These are phyloP conservation scores for Kodamaea derodonti DNA, from an alignment of 1,139 yeast genomes.

Conservation along the genomic window DNA sequence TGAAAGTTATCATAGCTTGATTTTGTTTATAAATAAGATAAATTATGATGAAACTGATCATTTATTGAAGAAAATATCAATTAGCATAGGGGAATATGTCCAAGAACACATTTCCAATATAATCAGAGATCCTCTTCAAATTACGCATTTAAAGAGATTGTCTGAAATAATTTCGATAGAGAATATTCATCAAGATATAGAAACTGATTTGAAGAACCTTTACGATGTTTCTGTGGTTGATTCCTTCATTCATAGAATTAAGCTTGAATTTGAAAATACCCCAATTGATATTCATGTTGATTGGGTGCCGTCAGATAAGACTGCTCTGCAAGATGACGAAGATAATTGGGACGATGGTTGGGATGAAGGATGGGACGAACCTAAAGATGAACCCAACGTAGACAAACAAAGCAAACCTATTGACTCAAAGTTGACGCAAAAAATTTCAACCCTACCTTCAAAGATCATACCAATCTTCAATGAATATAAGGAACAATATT, in stretches of 20 bases:
- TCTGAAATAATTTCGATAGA: slow-evolving; percentile 17
- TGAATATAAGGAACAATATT: not conserved
- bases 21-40: slow-evolving; percentile 2
- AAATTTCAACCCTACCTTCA: not conserved
- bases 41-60: slow-evolving; percentile 2
- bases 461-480: not conserved
- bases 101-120: slow-evolving; percentile 21
- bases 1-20: slow-evolving; percentile 3
- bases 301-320: too few relatives aligned
- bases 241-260: slow-evolving; percentile 9
- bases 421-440: too few relatives aligned
- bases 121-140: slow-evolving; percentile 15
- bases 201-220: slow-evolving; percentile 20
- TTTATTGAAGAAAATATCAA: slow-evolving; percentile 1
- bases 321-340: slow-evolving; percentile 7
- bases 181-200: slow-evolving; percentile 3
- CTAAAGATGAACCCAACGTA: too few relatives aligned
- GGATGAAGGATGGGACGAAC: slow-evolving; percentile 19
- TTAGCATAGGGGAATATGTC: slow-evolving; percentile 1
- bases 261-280: slow-evolving; percentile 14
- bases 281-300: slow-evolving; percentile 3
- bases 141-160: slow-evolving; percentile 22
- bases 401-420: too few relatives aligned
- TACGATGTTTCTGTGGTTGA: slow-evolving; percentile 31
- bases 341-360: slow-evolving; percentile 18